These are phyloP conservation scores for Tetracladium setigerum DNA, from an alignment of 495 filamentous ascomycete genomes.

Conservation along the genomic window DNA sequence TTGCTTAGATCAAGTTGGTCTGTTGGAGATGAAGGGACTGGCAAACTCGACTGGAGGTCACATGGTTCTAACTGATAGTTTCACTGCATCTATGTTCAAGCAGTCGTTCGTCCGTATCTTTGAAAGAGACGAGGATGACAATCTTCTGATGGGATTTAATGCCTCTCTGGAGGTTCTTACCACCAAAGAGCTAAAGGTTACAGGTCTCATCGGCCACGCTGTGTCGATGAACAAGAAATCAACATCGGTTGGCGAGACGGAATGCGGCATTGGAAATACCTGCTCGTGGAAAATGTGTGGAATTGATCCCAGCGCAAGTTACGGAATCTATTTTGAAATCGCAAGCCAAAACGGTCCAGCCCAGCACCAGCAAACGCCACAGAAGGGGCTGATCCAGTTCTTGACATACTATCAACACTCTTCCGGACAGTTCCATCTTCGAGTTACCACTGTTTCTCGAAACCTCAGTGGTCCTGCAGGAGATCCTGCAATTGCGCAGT, in stretches of 20 bases:
- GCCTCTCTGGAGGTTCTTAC: slow-evolving; percentile 94
- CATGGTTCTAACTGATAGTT: slow-evolving; percentile 98
- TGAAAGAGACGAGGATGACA: slow-evolving; percentile 91
- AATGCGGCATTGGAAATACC: slow-evolving; percentile 97
- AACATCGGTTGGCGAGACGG: slow-evolving; percentile 91
- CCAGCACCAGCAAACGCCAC: slow-evolving; percentile 75
- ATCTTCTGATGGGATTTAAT: slow-evolving; percentile 97
- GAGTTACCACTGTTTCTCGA: slow-evolving; percentile 88
- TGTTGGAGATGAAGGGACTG: slow-evolving; percentile 98
- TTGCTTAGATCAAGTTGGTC: slow-evolving; percentile 95
- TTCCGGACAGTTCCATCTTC: slow-evolving; percentile 90
- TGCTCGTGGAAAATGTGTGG: slow-evolving; percentile 99
- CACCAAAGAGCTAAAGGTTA: slow-evolving; percentile 98
- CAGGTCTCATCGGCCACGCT: slow-evolving; percentile 94
- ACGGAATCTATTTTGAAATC: slow-evolving; percentile 96
- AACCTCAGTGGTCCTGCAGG: slow-evolving; percentile 91
- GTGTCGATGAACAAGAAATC: slow-evolving; percentile 98
- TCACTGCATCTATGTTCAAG: slow-evolving; percentile 99
- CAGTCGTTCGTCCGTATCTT: slow-evolving; percentile 97
- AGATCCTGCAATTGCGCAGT: slow-evolving; percentile 95
- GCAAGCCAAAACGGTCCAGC: slow-evolving; percentile 87
- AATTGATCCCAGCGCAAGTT: slow-evolving; percentile 88
- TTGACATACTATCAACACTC: slow-evolving; percentile 98
- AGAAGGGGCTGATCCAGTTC: slow-evolving; percentile 97
- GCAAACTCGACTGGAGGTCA: slow-evolving; percentile 95